Conservation (phyloP, 495 filamentous ascomycete species). For the Talaromyces liani region DNA sequence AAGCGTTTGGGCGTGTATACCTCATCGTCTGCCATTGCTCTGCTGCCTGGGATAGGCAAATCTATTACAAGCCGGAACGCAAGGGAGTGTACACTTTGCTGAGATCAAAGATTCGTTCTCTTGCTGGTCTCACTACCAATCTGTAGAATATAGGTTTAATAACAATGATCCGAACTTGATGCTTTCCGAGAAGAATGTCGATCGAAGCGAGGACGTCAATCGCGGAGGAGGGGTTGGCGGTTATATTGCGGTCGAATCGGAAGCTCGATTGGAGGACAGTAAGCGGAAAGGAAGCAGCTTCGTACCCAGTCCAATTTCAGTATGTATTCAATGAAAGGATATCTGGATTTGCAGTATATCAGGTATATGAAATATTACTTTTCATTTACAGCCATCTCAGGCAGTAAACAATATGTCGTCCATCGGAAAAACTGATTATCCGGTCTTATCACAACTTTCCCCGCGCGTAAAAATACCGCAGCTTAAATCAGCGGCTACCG, state of each 20-base stretch:
- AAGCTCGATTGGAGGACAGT: neutral
- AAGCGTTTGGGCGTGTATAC: constrained; percentile 13
- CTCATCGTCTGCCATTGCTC: constrained; percentile 35
- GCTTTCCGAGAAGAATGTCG: neutral
- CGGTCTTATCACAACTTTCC: constrained; percentile 1
- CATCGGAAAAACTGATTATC: neutral
- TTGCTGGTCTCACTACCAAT: neutral
- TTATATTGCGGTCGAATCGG: neutral
- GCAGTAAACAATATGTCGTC: constrained; percentile 1
- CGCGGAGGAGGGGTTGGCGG: constrained; percentile 5
- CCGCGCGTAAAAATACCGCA: neutral
- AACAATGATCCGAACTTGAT: neutral
- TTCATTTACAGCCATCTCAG: neutral
- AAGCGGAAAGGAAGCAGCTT: neutral
- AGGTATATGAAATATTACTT: neutral
- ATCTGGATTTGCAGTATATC: neutral
- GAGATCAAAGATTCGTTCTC: neutral
- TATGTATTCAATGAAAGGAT: neutral
- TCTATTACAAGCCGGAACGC: neutral
- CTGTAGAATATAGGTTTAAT: neutral
- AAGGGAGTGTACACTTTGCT: neutral
- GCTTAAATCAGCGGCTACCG: neutral
- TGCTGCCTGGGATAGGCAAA: constrained; percentile 11
- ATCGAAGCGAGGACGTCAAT: neutral
- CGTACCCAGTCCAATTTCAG: neutral